Evolutionary conservation across 176 grass and related monocot genomes (phyloP), one percentile per base, ranked within the genome.

Genomic region (Carex cristatella): DNA sequence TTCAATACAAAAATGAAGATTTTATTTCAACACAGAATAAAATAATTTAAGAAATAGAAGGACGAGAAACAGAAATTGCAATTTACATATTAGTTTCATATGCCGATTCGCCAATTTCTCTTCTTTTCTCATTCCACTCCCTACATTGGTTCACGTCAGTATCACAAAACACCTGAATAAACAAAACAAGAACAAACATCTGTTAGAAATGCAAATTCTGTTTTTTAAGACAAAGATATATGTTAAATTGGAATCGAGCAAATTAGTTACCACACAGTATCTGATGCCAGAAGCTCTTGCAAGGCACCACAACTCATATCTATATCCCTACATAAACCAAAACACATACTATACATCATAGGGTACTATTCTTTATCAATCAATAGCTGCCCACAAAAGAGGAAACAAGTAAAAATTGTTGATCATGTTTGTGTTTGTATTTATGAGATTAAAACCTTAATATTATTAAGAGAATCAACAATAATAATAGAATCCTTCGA

Each of bases 261-360:
- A 84, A 88, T 64, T 65, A 48, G 35, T 16, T 94, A 97, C 95
- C 95, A 93, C 89, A 80, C 95, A 94, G 63, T 97, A 94, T 97
- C 92, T 93, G 89, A 97, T 90, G 15, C 95, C 89, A 53, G 95
- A 87, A 84, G 95, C 91, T 71, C 95, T 89, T 15, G 95, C 95
- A 69, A 97, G 95, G 86, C 95, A 97, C 95, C 95, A 97, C 56
- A 97, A 73, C 60, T 97, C 95, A 67, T 97, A 97, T 49, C 92
- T 89, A 83, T 97, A 97, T 63, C 95, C 95, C 95, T 97, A 86
- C 61, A 85, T 75, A 74, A 68, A 53, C 33, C 37, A 73, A 61
- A 80, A 65, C 63, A 27, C 30, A 67, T n/a, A 63, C 4, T 23
- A 23, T 49, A 72, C 15, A 72, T 44, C 38, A 71, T 3, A 19